phyloP scores from a whole-genome alignment of 257 asterid species.

The Nicotiana sylvestris region DNA sequence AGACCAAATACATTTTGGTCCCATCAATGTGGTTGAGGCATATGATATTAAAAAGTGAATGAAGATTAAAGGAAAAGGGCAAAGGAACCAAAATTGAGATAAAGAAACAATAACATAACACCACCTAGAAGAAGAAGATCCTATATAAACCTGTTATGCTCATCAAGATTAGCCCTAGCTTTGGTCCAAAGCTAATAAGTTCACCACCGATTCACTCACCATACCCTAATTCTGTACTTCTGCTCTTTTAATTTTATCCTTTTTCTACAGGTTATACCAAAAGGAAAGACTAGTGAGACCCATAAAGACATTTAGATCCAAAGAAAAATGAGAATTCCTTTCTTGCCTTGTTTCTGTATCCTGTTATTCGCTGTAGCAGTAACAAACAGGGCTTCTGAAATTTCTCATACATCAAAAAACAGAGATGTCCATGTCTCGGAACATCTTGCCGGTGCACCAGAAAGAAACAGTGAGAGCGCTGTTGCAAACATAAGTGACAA shows the following conservation, averaged over 20 bases:
- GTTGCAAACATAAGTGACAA: slow-evolving; percentile 1
- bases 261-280: background rate
- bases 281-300: background rate
- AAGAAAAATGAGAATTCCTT: slow-evolving; percentile 20
- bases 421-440: slow-evolving; percentile 16
- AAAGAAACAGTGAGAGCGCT: slow-evolving; percentile 21
- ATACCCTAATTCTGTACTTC: background rate
- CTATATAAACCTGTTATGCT: background rate
- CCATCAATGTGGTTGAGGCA: background rate
- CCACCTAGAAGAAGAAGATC: background rate
- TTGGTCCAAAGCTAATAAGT: background rate
- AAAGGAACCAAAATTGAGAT: background rate
- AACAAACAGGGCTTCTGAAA: slow-evolving; percentile 21
- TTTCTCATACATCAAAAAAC: slow-evolving; percentile 9
- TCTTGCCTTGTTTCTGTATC: slow-evolving; percentile 23
- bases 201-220: background rate
- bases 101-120: background rate
- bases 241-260: background rate
- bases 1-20: background rate
- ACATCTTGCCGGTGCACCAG: background rate
- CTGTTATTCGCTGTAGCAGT: slow-evolving; percentile 20
- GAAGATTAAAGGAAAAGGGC: background rate
- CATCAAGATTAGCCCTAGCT: background rate
- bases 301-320: background rate
- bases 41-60: background rate